Conservation (phyloP, 805 yeast species). For the Cyberlindnera samutprakarnensis region DNA sequence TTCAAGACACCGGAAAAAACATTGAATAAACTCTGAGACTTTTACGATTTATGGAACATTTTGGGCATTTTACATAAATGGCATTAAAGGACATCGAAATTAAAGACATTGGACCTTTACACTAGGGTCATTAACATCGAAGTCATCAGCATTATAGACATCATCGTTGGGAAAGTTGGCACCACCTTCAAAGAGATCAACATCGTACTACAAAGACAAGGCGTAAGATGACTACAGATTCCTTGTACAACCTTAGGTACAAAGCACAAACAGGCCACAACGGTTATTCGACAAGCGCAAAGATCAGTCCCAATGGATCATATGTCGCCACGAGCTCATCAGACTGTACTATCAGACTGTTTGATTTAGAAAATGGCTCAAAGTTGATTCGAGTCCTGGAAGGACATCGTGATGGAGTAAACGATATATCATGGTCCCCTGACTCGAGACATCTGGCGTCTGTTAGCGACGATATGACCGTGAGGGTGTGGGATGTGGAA, state of each 20-base stretch:
- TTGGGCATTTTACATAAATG: no score
- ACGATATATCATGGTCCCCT: constrained; percentile 74
- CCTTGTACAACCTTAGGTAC: constrained; percentile 4
- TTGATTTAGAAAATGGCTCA: constrained; percentile 39
- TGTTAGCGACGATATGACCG: constrained; percentile 78
- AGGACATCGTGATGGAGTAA: constrained; percentile 68
- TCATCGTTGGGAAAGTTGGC: no score
- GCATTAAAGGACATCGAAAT: no score
- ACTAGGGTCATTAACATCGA: no score
- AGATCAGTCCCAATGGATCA: constrained; percentile 55
- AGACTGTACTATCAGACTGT: constrained; percentile 52
- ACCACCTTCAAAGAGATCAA: no score
- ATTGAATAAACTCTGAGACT: no score
- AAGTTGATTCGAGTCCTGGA: constrained; percentile 24
- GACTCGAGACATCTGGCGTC: constrained; percentile 68
- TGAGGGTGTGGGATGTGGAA: constrained; percentile 61
- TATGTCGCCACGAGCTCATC: constrained; percentile 51
- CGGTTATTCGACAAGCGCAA: constrained; percentile 33
- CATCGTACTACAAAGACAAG: no score
- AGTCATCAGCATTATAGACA: no score
- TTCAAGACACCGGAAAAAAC: no score
- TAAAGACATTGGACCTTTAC: no score
- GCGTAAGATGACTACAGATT: constrained; percentile 1
- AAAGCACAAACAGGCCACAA: constrained; percentile 1
- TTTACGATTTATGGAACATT: no score